Evolutionary conservation across 2,329 filamentous ascomycete species (phyloP), one percentile per base, ranked within the genome.

Genomic region (Fusarium circinatum): DNA sequence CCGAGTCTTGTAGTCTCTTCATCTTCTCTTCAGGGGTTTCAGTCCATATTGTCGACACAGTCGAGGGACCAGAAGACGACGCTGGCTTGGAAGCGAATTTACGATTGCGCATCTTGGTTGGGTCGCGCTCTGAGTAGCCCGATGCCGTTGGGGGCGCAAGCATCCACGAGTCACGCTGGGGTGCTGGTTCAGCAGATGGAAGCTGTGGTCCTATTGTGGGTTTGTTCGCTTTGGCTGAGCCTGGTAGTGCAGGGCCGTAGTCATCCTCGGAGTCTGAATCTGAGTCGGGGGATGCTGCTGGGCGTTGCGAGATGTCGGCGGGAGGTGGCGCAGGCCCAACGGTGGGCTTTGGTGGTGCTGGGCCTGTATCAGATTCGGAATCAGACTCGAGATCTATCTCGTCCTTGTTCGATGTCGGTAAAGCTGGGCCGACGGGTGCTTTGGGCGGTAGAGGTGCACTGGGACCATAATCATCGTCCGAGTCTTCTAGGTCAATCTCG

Each of bases 21-120:
- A 93, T 90, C 82, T 97, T 97, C 83, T 98, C 89, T 80, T 96
- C 93, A 0, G 94, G 93, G 14, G 94, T 98, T 82, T 98, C 96
- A 2, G 94, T 95, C 96, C 96, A 98, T 48, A 96, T 90, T 28
- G 90, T 90, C 78, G 89, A 88, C 51, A 94, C 87, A 9, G 80
- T 82, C 15, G 78, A 70, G 15, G 75, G 75, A 15, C 76, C 70
- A 1, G 80, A 77, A 8, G 80, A 79, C 6, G 84, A 81, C 20
- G 84, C 81, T 18, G 84, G 84, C 8, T 89, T 88, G 42, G 92
- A 93, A 58, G 94, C 91, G 85, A 98, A 98, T 75, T 94, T 95
- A 69, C 94, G 92, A 72, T 90, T 92, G 76, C 92, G 91, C 68
- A 96, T 86, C 82, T 95, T 95, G 9, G 94, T 96, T 2, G 96